Evolutionary conservation across 208 protist genomes (phyloP), one percentile per base, ranked within the genome.

Genomic region (Leishmania aethiopica): DNA sequence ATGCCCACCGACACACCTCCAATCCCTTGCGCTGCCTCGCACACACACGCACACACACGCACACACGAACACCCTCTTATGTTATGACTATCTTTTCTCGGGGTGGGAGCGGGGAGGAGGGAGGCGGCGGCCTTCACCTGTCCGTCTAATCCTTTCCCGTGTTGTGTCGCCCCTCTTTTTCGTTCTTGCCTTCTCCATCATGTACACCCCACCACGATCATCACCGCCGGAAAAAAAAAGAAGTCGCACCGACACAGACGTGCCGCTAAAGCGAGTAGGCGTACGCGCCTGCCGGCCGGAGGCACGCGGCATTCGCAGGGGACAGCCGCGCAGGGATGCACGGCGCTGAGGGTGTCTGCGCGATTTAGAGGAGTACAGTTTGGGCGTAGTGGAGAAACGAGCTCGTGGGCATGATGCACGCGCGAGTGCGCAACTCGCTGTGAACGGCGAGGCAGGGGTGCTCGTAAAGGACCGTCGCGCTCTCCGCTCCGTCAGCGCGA

Each of bases 131-230:
- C 51, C 51, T 19, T 55, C 51, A 55, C 51, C 51, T 55, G 51
- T 55, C 17, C 17, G 17, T 55, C 10, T 19, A 28, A 7, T 66
- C 28, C 60, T 66, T 35, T 66, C 60, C 11, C n/a, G 13, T 70
- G 37, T 57, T 37, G 76, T 37, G n/a, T 15, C 62, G 53, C 32
- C 53, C 37, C 5, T 72, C 49, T 13, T 60, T 45, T 37, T 69
- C 1, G 66, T n/a, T 60, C 59, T 69, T n/a, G 59, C 59, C 28
- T 32, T n/a, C 59, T 32, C 59, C 28, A 8, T 17, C 32, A 37
- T 79, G 67, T 79, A 70, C 79, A 75, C 67, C 25, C 67, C 17
- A 72, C 67, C 40, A 49, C 32, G 19, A 72, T 35, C 28, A 42
- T 32, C 32, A 42, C 4, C 35, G 32, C 4, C 15, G 35, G 11